Evolutionary conservation across 2,329 filamentous ascomycete genomes (phyloP).

Genomic region (Ceratocystis alfenasii): DNA sequence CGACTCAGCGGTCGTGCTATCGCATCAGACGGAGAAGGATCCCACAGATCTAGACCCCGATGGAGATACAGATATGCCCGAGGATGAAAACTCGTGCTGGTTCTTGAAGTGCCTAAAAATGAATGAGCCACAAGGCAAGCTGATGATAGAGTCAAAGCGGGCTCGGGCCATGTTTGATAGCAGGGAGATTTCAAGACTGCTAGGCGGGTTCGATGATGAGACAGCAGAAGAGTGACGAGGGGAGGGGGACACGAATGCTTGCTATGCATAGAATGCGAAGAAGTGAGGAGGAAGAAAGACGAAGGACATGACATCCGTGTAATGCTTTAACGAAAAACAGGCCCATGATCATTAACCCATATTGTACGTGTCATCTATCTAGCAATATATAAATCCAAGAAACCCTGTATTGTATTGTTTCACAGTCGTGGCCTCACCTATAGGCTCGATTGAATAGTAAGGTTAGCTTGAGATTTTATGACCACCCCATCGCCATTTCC

Average conservation of each 20-base stretch:
- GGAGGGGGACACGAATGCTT: neutral
- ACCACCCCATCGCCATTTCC: no score
- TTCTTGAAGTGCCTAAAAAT: conserved; percentile 1
- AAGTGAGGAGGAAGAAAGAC: no score
- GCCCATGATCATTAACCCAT: no score
- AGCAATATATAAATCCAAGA: no score
- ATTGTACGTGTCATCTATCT: no score
- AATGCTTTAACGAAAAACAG: no score
- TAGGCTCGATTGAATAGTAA: no score
- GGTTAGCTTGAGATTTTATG: no score
- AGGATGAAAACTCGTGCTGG: neutral
- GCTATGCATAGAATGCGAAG: no score
- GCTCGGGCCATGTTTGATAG: conserved; percentile 20
- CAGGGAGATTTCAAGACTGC: conserved; percentile 18
- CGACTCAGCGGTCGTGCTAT: conserved; percentile 3
- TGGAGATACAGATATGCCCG: neutral
- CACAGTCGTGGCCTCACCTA: no score
- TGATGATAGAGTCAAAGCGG: neutral
- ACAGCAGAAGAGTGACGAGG: neutral
- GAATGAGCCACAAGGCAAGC: neutral
- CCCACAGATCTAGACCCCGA: neutral
- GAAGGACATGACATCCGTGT: no score
- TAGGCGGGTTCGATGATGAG: conserved; percentile 19
- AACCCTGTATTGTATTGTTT: no score
- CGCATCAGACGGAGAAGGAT: neutral